Evolutionary conservation across 768 basidiomycete genomes (phyloP).

Genomic region (Bullera alba): DNA sequence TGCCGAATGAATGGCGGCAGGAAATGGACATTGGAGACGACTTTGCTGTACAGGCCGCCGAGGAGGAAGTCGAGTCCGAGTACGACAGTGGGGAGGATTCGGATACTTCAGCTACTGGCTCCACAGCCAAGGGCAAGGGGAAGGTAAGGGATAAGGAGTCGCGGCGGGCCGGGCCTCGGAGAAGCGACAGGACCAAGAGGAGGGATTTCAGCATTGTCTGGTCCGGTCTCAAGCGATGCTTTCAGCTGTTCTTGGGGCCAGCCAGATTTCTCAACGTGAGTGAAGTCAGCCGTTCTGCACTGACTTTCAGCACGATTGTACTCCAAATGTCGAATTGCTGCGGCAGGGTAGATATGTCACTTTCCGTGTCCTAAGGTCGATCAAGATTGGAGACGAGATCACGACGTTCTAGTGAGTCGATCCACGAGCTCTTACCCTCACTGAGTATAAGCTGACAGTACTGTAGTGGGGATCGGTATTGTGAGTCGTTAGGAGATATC

Average conservation of each 20-base stretch:
- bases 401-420: conserved; percentile 42
- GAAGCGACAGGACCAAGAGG: conserved; percentile 33
- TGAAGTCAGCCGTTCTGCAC: not conserved
- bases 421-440: conserved; percentile 2
- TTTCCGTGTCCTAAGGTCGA: conserved; percentile 30
- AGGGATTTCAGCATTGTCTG: conserved; percentile 44
- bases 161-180: conserved; percentile 10
- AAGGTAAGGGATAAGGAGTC: not conserved
- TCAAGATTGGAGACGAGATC: conserved; percentile 41
- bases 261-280: conserved; percentile 44
- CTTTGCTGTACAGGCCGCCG: conserved; percentile 16
- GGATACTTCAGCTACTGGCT: not conserved
- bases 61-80: conserved; percentile 17
- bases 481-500: not conserved
- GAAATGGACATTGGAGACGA: conserved; percentile 35
- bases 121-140: not conserved
- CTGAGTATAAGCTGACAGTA: conserved; percentile 36
- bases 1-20: conserved; percentile 34
- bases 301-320: conserved; percentile 38
- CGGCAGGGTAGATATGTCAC: conserved; percentile 39
- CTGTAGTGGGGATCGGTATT: conserved; percentile 11
- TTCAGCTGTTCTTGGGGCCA: conserved; percentile 44
- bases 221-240: conserved; percentile 33
- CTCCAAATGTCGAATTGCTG: conserved; percentile 42
- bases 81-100: conserved; percentile 4